Evolutionary conservation across 2,329 filamentous ascomycete genomes (phyloP).

Genomic region (Graphilbum ipis-grandicollis): DNA sequence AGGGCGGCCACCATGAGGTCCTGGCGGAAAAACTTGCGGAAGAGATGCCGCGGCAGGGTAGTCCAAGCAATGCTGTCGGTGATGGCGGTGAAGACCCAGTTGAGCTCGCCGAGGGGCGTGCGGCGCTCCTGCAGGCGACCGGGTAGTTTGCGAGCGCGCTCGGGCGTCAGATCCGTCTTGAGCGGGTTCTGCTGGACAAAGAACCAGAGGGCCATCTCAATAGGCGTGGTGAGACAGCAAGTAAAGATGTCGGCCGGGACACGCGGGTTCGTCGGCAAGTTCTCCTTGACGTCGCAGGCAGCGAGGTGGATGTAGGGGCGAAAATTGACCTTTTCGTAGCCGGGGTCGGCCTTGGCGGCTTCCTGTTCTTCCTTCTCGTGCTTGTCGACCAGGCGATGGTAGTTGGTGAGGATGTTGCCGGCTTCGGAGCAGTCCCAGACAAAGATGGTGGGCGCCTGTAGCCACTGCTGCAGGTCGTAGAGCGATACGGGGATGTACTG

Average conservation of each 20-base stretch:
- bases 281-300: constrained; percentile 79
- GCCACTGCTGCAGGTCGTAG: constrained; percentile 89
- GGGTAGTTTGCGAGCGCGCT: constrained; percentile 75
- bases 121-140: constrained; percentile 82
- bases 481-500: constrained; percentile 96
- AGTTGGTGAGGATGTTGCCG: constrained; percentile 88
- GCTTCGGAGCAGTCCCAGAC: constrained; percentile 97
- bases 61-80: constrained; percentile 99
- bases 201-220: constrained; percentile 92
- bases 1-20: constrained; percentile 98
- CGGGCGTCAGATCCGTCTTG: constrained; percentile 51
- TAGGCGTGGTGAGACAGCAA: constrained; percentile 86
- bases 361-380: constrained; percentile 82
- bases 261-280: constrained; percentile 82
- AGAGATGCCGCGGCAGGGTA: constrained; percentile 71
- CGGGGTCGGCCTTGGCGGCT: constrained; percentile 56
- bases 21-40: constrained; percentile 93
- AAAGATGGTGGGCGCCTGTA: constrained; percentile 87
- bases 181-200: constrained; percentile 86
- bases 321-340: constrained; percentile 60
- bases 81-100: constrained; percentile 99
- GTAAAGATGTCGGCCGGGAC: constrained; percentile 93
- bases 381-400: constrained; percentile 86
- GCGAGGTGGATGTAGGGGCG: constrained; percentile 72
- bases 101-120: constrained; percentile 86